phyloP scores from a whole-genome alignment of 1,139 yeast species.

The Citeromyces hawaiiensis region DNA sequence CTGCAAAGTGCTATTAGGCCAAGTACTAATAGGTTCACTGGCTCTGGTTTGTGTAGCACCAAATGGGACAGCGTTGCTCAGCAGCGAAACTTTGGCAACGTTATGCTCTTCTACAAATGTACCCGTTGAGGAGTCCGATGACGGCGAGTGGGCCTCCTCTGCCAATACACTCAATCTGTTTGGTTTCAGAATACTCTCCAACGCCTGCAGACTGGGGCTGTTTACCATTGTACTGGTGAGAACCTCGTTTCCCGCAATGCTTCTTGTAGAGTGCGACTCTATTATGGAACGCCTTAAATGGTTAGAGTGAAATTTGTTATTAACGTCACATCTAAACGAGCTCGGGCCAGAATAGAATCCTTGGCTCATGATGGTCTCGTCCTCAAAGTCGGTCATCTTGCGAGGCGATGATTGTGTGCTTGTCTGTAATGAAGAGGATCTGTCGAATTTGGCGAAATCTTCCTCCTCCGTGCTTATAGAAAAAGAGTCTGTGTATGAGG shows the following conservation, averaged over 20 bases:
- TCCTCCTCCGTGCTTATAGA: slow-evolving; percentile 5
- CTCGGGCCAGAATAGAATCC: slow-evolving; percentile 21
- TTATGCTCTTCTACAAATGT: not conserved
- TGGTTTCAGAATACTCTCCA: slow-evolving; percentile 31
- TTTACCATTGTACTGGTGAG: slow-evolving; percentile 24
- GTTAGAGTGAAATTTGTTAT: slow-evolving; percentile 27
- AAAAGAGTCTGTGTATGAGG: slow-evolving; percentile 1
- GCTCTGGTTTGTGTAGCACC: not conserved
- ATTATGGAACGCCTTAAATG: slow-evolving; percentile 34
- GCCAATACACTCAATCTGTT: slow-evolving; percentile 7
- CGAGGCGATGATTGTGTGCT: slow-evolving; percentile 14
- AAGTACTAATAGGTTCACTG: too few species aligned
- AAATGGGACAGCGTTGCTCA: not conserved
- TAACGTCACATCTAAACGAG: slow-evolving; percentile 17
- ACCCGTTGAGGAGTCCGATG: not conserved
- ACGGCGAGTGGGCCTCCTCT: not conserved
- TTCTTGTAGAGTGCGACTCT: slow-evolving; percentile 28
- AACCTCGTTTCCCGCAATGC: slow-evolving; percentile 9
- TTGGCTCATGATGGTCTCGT: slow-evolving; percentile 8
- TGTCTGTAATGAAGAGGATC: slow-evolving; percentile 20
- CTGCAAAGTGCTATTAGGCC: too few species aligned
- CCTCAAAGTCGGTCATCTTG: slow-evolving; percentile 3
- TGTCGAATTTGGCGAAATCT: slow-evolving; percentile 14
- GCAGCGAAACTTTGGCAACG: not conserved
- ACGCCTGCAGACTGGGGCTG: slow-evolving; percentile 42